These are phyloP conservation scores for Trichoderma cornu-damae DNA, from an alignment of 2,329 filamentous ascomycete genomes.

Conservation along the genomic window DNA sequence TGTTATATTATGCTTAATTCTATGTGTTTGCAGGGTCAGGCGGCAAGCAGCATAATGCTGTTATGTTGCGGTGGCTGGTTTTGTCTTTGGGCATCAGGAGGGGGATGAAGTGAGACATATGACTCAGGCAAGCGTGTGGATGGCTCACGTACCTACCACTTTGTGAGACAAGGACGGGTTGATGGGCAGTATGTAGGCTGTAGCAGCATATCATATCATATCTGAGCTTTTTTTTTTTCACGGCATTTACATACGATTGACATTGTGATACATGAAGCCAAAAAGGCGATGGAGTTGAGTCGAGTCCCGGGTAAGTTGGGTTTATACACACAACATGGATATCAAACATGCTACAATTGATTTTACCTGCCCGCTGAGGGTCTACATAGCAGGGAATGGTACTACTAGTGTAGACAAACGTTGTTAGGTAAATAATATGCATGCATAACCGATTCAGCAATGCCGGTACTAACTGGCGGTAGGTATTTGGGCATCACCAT, in stretches of 20 bases:
- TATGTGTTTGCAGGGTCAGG: neutral
- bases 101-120: neutral
- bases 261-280: neutral
- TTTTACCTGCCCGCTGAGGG: no score
- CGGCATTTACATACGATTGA: neutral
- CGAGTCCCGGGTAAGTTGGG: neutral
- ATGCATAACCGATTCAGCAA: no score
- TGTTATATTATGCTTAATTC: neutral
- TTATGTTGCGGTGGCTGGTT: neutral
- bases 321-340: no score
- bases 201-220: no score
- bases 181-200: neutral
- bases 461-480: no score
- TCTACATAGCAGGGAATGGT: no score
- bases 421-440: no score
- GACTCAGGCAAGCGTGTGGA: neutral
- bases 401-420: no score
- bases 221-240: no score
- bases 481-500: no score
- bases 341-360: no score
- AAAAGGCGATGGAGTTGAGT: neutral
- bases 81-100: neutral
- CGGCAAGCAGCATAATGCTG: no score
- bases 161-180: neutral
- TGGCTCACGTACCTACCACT: neutral